Conservation (phyloP, 2,329 filamentous ascomycete genomes). For the Acrodontium crateriforme region DNA sequence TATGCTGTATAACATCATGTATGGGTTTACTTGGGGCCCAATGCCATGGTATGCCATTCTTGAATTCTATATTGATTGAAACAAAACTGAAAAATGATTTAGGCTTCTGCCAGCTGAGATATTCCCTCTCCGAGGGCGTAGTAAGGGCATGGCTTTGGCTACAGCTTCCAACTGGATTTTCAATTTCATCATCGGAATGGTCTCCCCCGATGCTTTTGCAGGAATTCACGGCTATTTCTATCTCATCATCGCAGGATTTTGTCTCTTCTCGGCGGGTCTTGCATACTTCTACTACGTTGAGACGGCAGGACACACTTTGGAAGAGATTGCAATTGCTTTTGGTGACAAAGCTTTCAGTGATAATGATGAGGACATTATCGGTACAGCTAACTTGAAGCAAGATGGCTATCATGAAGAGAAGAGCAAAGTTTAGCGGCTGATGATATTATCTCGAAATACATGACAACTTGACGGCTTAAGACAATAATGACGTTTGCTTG, state of each 20-base stretch:
- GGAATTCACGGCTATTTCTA: conserved; percentile 32
- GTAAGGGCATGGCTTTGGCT: conserved; percentile 85
- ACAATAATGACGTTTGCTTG: no score
- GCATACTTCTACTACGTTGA: conserved; percentile 30
- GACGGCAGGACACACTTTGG: conserved; percentile 24
- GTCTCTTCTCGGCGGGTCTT: conserved; percentile 24
- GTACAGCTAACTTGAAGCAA: conserved; percentile 2
- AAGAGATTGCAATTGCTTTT: conserved; percentile 29
- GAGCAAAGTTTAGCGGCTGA: no score
- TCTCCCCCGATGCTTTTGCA: conserved; percentile 29
- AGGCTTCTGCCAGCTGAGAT: conserved; percentile 81
- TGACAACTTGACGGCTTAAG: no score
- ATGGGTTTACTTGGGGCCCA: conserved; percentile 86
- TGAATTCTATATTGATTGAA: background rate
- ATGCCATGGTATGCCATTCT: conserved; percentile 55
- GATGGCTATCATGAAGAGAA: conserved; percentile 1
- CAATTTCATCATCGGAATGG: conserved; percentile 28
- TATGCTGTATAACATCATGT: conserved; percentile 92
- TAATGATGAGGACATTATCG: conserved; percentile 8
- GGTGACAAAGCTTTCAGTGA: conserved; percentile 28
- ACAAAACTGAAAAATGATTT: background rate
- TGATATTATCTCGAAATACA: no score
- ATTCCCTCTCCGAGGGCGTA: conserved; percentile 81
- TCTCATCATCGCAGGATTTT: conserved; percentile 29
- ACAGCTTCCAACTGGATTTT: conserved; percentile 38